Evolutionary conservation across 805 yeast genomes (phyloP).

Genomic region (Sungouiozyma ichnusensis): DNA sequence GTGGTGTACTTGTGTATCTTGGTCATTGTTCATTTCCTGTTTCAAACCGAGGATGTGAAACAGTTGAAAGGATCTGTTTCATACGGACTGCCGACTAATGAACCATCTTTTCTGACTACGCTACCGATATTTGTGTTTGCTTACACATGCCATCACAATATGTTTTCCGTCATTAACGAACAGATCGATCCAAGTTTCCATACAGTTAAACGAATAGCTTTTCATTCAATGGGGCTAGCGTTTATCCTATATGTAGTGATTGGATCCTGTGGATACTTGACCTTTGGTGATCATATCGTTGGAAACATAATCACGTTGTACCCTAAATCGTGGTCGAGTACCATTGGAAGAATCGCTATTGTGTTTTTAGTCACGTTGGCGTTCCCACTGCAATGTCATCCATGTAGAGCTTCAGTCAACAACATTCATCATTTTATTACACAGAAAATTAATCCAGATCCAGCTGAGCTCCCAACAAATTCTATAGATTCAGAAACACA

Average conservation of each 20-base stretch:
- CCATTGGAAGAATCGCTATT: constrained; percentile 71
- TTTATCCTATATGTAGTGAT: constrained; percentile 53
- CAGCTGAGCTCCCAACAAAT: neutral
- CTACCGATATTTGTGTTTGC: constrained; percentile 93
- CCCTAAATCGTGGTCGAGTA: constrained; percentile 52
- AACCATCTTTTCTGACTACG: constrained; percentile 47
- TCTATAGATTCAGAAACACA: constrained; percentile 1
- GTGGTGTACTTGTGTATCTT: constrained; percentile 67
- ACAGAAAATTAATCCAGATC: neutral
- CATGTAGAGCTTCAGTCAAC: constrained; percentile 73
- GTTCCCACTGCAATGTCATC: constrained; percentile 87
- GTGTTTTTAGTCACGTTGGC: constrained; percentile 71
- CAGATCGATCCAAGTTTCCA: constrained; percentile 44
- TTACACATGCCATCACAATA: constrained; percentile 91
- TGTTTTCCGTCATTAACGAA: constrained; percentile 83
- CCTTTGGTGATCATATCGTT: constrained; percentile 70
- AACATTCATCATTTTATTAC: constrained; percentile 50
- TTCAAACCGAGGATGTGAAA: constrained; percentile 16
- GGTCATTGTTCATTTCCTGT: constrained; percentile 59
- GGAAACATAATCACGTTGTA: constrained; percentile 79
- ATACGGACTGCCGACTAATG: constrained; percentile 36
- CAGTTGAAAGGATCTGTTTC: constrained; percentile 40
- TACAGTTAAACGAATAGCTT: constrained; percentile 38
- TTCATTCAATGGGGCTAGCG: constrained; percentile 49
- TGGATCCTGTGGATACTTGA: constrained; percentile 74